Percentiles rank a stretch among this genome's conserved stretches.
Evolutionary conservation across 352 stramenopile genomes (phyloP).

Genomic region (Phytophthora citricola): DNA sequence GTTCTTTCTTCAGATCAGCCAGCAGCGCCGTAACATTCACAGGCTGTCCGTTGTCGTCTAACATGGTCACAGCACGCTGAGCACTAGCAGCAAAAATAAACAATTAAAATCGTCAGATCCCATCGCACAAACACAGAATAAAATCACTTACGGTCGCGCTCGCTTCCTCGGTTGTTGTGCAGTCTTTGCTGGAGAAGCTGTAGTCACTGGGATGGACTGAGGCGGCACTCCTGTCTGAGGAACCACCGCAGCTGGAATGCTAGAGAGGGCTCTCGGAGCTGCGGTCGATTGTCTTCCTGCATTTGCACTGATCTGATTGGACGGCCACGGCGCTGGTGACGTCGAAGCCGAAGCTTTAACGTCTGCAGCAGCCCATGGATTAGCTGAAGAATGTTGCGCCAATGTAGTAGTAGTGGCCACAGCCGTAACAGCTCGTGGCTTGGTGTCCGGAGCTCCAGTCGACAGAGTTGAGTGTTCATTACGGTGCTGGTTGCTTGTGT

Average conservation of each 20-base stretch:
- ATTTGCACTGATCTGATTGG: constrained; percentile 9
- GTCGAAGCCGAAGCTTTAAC: background rate
- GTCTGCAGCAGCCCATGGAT: constrained; percentile 8
- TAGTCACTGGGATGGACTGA: constrained; percentile 10
- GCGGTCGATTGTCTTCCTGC: background rate
- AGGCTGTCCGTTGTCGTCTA: constrained; percentile 33
- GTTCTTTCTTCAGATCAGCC: constrained; percentile 67
- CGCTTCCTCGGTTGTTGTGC: constrained; percentile 49
- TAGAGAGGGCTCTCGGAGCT: too few species aligned
- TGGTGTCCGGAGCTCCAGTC: background rate
- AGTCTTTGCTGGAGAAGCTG: background rate
- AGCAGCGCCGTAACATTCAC: constrained; percentile 59
- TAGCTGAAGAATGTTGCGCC: background rate
- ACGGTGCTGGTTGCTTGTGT: background rate
- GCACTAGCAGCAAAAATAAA: constrained; percentile 13
- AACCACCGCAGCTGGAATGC: background rate
- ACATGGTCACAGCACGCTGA: constrained; percentile 28
- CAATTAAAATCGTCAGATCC: background rate
- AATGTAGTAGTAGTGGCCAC: background rate
- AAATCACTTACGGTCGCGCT: constrained; percentile 47
- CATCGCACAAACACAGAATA: background rate
- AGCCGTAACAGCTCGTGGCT: background rate
- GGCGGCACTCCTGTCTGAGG: constrained; percentile 11
- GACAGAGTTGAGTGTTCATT: background rate
- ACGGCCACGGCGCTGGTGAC: constrained; percentile 1